Evolutionary conservation across 176 grass and related monocot genomes (phyloP).

Genomic region (Ensete ventricosum): DNA sequence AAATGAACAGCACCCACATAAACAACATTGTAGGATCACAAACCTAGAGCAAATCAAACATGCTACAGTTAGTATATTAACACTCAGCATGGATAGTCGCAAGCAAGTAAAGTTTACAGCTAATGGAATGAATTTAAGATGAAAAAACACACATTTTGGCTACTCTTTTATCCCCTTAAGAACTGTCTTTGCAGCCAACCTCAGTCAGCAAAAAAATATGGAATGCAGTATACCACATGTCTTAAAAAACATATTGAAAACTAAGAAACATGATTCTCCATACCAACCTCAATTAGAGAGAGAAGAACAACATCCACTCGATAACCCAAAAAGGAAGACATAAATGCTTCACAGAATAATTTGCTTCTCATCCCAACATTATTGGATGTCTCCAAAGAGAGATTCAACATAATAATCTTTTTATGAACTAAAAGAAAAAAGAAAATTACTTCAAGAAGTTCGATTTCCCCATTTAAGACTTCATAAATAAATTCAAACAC

Average conservation of each 20-base stretch:
- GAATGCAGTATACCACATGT: not conserved
- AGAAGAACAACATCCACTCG: not conserved
- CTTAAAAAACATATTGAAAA: not conserved
- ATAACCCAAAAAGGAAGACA: too few species aligned
- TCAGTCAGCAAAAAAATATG: too few species aligned
- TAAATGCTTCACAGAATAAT: too few species aligned
- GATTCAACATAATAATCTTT: too few species aligned
- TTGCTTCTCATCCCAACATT: too few species aligned
- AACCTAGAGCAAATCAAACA: not conserved
- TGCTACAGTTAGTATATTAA: not conserved
- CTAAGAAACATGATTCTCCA: not conserved
- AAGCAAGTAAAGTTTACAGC: not conserved
- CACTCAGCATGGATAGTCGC: not conserved
- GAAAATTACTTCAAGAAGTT: too few species aligned
- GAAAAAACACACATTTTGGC: not conserved
- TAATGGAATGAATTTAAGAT: not conserved
- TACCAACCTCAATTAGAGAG: not conserved
- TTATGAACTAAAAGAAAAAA: too few species aligned
- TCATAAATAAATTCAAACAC: not conserved
- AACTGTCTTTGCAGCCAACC: too few species aligned
- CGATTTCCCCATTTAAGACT: too few species aligned
- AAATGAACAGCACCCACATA: constrained; percentile 4
- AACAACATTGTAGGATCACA: not conserved
- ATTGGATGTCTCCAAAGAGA: too few species aligned
- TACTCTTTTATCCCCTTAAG: not conserved